phyloP scores from a whole-genome alignment of 768 basidiomycete species.

The Xerocomellus dryophilus region DNA sequence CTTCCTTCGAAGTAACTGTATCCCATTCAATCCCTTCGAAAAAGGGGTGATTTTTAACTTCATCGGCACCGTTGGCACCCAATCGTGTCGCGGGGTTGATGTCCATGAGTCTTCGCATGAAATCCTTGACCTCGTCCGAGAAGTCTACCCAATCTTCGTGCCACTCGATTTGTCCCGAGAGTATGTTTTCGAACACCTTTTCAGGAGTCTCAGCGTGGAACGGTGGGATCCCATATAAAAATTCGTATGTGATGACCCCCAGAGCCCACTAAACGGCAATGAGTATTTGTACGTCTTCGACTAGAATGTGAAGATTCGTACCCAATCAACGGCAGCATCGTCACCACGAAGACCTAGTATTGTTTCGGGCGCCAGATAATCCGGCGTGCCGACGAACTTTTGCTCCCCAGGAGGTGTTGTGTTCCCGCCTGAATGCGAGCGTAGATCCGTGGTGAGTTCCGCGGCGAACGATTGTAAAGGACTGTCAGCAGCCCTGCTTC shows the following conservation, averaged over 20 bases:
- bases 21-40: slow-evolving; percentile 92
- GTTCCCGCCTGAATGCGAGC: slow-evolving; percentile 59
- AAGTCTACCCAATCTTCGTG: slow-evolving; percentile 90
- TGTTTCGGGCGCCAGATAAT: slow-evolving; percentile 94
- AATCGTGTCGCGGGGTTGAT: slow-evolving; percentile 76
- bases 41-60: slow-evolving; percentile 91
- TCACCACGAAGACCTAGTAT: slow-evolving; percentile 94
- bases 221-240: slow-evolving; percentile 93
- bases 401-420: slow-evolving; percentile 83
- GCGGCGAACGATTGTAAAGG: slow-evolving; percentile 85
- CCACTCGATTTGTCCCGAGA: slow-evolving; percentile 93
- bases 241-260: slow-evolving; percentile 97
- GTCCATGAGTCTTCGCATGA: slow-evolving; percentile 84
- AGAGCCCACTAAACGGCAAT: slow-evolving; percentile 80
- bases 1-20: slow-evolving; percentile 81
- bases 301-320: slow-evolving; percentile 38
- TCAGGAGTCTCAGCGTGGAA: slow-evolving; percentile 98
- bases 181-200: slow-evolving; percentile 96
- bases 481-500: slow-evolving; percentile 60
- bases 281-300: slow-evolving; percentile 9
- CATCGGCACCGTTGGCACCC: slow-evolving; percentile 83
- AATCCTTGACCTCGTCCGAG: slow-evolving; percentile 82
- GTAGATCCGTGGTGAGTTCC: slow-evolving; percentile 77
- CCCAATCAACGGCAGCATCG: slow-evolving; percentile 96
- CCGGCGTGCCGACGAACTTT: slow-evolving; percentile 96